Percentiles rank a stretch among this genome's conserved stretches.
Conservation (phyloP, 371 early-diverging fungal species). For the Basidiobolus meristosporus region DNA sequence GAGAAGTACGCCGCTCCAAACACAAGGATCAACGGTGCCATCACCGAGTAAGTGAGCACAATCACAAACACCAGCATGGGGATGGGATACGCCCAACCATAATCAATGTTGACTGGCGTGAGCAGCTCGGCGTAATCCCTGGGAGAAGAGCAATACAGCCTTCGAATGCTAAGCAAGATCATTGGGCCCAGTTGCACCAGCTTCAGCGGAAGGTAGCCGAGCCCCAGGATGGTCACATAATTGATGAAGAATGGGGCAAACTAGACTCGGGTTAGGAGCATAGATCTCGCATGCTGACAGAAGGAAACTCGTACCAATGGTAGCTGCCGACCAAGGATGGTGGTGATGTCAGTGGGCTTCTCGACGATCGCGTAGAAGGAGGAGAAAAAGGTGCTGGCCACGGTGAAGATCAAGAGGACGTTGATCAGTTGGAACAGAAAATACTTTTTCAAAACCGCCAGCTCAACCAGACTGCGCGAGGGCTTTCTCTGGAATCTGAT, state of each 20-base stretch:
- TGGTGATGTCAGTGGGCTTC: conserved; percentile 40
- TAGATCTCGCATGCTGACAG: no score
- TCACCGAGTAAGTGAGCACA: conserved; percentile 67
- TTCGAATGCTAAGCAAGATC: conserved; percentile 14
- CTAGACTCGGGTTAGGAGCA: conserved; percentile 8
- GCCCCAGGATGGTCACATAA: conserved; percentile 40
- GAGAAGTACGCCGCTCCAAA: conserved; percentile 60
- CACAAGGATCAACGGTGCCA: conserved; percentile 66
- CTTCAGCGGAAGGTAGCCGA: conserved; percentile 45
- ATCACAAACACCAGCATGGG: conserved; percentile 70
- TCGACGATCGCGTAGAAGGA: conserved; percentile 45
- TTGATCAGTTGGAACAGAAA: conserved; percentile 78
- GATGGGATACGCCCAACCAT: conserved; percentile 41
- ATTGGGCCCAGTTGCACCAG: conserved; percentile 39
- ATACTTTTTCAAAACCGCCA: conserved; percentile 49
- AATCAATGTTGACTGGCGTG: conserved; percentile 37
- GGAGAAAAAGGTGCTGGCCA: conserved; percentile 57
- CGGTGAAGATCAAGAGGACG: conserved; percentile 64
- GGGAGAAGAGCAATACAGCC: conserved; percentile 39
- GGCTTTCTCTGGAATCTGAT: conserved; percentile 8
- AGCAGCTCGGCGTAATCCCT: conserved; percentile 32
- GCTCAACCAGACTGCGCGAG: conserved; percentile 37
- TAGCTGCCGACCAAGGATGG: conserved; percentile 40
- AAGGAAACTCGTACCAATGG: conserved; percentile 16
- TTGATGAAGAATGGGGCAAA: conserved; percentile 65